These are phyloP conservation scores for Saccharomycopsis guyanensis DNA, from an alignment of 805 yeast genomes.

Conservation along the genomic window DNA sequence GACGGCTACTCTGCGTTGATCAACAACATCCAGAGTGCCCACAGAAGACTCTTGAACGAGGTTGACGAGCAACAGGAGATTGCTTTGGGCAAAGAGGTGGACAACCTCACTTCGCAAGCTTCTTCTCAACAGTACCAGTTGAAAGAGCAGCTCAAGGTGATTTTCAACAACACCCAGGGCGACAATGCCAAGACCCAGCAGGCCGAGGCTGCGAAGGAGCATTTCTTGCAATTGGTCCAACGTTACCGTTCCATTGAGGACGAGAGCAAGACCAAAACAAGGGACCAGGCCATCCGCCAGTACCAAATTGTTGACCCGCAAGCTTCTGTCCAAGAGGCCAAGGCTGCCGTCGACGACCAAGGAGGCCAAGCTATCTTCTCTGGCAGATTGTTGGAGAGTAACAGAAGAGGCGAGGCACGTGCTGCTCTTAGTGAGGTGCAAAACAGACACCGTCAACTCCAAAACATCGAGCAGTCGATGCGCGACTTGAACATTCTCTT, in stretches of 20 bases:
- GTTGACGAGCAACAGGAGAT: constrained; percentile 64
- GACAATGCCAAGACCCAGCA: constrained; percentile 83
- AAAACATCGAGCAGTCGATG: constrained; percentile 91
- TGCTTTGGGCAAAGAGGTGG: constrained; percentile 66
- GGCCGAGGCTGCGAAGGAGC: constrained; percentile 80
- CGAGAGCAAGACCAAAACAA: constrained; percentile 74
- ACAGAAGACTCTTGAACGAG: constrained; percentile 63
- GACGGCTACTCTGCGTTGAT: constrained; percentile 64
- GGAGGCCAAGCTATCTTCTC: constrained; percentile 90
- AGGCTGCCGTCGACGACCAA: constrained; percentile 75
- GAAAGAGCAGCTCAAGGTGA: constrained; percentile 67
- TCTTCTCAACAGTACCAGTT: constrained; percentile 67
- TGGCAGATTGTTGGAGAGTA: constrained; percentile 80
- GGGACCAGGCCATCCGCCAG: constrained; percentile 87
- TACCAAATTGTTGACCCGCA: constrained; percentile 83
- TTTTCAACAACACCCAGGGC: constrained; percentile 60
- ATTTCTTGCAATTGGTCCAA: constrained; percentile 80
- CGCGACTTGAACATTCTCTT: constrained; percentile 91
- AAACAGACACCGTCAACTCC: constrained; percentile 88
- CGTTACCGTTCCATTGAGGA: constrained; percentile 83
- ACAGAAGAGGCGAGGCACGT: constrained; percentile 91
- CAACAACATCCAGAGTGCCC: constrained; percentile 61
- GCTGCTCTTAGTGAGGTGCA: constrained; percentile 94
- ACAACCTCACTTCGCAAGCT: constrained; percentile 69
- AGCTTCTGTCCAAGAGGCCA: constrained; percentile 76